Evolutionary conservation across 495 filamentous ascomycete genomes (phyloP).

Genomic region (Massariosphaeria phaeospora): DNA sequence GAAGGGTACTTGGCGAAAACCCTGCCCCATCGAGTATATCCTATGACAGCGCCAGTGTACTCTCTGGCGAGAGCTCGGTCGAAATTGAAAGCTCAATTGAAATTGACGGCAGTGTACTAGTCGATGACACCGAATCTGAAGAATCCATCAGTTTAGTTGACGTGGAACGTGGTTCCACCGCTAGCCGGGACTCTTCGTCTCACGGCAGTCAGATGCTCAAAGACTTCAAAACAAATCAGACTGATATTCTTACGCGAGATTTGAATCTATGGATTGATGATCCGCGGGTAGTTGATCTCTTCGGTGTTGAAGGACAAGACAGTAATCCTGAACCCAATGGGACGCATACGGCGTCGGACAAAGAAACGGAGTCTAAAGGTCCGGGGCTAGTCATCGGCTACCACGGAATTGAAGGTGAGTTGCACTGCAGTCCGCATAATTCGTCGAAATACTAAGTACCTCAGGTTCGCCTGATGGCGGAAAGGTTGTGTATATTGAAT

Average conservation of each 20-base stretch:
- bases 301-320: not conserved
- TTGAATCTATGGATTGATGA: conserved; percentile 1
- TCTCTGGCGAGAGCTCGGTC: not conserved
- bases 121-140: not conserved
- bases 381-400: not conserved
- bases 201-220: not conserved
- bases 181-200: no score
- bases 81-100: not conserved
- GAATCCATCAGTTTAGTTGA: no score
- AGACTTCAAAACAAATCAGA: not conserved
- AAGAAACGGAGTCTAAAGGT: not conserved
- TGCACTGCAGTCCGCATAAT: no score
- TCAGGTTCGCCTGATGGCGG: not conserved
- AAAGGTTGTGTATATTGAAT: not conserved
- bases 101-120: not conserved
- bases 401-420: not conserved
- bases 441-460: no score
- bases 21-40: not conserved
- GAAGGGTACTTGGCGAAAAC: conserved; percentile 1
- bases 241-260: not conserved
- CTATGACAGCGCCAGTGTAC: not conserved
- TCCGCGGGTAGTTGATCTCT: not conserved
- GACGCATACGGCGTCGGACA: not conserved
- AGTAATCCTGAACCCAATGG: not conserved
- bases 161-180: no score